Evolutionary conservation across 2,329 filamentous ascomycete species (phyloP).

Genomic region (Penicillium capsulatum): DNA sequence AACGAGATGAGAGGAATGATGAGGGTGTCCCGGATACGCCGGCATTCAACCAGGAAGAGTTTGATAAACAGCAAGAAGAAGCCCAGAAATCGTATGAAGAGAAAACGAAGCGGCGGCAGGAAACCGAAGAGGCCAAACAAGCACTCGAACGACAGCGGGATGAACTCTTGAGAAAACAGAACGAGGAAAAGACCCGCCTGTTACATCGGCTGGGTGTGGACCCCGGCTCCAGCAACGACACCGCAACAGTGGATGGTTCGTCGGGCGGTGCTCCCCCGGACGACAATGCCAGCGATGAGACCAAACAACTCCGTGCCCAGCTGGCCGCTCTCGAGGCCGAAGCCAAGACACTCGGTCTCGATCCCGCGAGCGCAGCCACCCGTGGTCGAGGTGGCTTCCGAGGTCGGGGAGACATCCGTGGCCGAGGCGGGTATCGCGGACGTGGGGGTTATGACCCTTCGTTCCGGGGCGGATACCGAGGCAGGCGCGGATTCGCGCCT

Average conservation of each 20-base stretch:
- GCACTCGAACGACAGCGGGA: conserved; percentile 53
- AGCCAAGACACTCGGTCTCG: conserved; percentile 51
- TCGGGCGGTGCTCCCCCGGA: conserved; percentile 24
- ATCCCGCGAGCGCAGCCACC: conserved; percentile 37
- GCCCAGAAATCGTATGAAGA: conserved; percentile 56
- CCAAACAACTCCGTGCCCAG: conserved; percentile 51
- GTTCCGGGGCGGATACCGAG: conserved; percentile 41
- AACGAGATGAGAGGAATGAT: conserved; percentile 30
- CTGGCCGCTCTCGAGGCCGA: conserved; percentile 54
- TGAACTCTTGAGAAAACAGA: conserved; percentile 50
- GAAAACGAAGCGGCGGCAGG: conserved; percentile 49
- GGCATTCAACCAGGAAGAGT: conserved; percentile 50
- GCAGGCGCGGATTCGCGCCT: conserved; percentile 37
- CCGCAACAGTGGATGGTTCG: conserved; percentile 22
- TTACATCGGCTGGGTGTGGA: conserved; percentile 47
- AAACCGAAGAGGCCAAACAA: conserved; percentile 48
- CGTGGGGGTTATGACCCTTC: conserved; percentile 40
- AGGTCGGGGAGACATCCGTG: conserved; percentile 35
- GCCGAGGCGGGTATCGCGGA: conserved; percentile 42
- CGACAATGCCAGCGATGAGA: conserved; percentile 45
- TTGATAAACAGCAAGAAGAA: conserved; percentile 53
- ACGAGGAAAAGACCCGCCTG: conserved; percentile 52
- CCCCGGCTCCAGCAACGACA: conserved; percentile 25
- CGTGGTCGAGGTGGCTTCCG: conserved; percentile 30
- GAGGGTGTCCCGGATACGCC: conserved; percentile 37